phyloP scores from a whole-genome alignment of 140 eudicot genomes.

The Cichorium intybus region DNA sequence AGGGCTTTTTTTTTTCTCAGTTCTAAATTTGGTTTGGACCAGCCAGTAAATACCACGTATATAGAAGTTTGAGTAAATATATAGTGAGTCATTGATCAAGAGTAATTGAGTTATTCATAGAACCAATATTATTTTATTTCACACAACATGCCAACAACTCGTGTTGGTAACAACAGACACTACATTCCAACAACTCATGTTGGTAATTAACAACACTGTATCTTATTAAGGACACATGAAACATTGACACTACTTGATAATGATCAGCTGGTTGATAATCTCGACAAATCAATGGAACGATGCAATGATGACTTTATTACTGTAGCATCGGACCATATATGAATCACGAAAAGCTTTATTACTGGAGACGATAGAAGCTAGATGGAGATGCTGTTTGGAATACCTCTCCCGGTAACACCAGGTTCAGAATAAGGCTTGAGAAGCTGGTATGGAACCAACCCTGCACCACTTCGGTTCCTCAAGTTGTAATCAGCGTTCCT shows the following conservation, averaged over 20 bases:
- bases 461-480: constrained; percentile 39
- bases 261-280: too few relatives aligned
- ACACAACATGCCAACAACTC: neutral
- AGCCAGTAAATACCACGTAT: too few relatives aligned
- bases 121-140: neutral
- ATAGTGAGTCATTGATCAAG: too few relatives aligned
- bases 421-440: constrained; percentile 29
- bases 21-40: too few relatives aligned
- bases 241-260: too few relatives aligned
- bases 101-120: too few relatives aligned
- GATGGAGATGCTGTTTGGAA: constrained; percentile 37
- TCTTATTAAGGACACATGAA: neutral
- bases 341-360: neutral
- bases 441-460: constrained; percentile 37
- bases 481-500: constrained; percentile 16
- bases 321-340: too few relatives aligned
- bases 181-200: neutral
- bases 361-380: neutral
- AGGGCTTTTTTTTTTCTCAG: too few relatives aligned
- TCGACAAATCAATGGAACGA: too few relatives aligned
- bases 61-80: too few relatives aligned
- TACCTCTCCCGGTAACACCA: constrained; percentile 36
- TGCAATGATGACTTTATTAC: too few relatives aligned
- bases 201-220: neutral
- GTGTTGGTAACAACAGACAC: neutral